These are phyloP conservation scores for Dothideomycetes sp. DNA, from an alignment of 2,329 filamentous ascomycete genomes.

Conservation along the genomic window DNA sequence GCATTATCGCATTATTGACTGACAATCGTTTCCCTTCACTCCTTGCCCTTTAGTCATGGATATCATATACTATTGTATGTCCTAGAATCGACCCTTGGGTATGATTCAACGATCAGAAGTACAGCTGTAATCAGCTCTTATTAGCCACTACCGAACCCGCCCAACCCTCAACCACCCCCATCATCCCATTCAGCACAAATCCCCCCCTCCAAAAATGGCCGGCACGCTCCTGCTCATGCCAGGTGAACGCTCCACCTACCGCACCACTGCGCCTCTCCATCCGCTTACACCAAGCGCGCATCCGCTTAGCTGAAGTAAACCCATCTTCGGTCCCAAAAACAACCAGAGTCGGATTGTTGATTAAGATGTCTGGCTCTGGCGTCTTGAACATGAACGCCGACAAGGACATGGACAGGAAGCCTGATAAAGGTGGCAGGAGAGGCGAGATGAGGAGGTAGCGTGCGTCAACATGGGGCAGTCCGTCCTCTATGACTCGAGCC, in stretches of 20 bases:
- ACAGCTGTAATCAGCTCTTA: too few species aligned
- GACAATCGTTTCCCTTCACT: too few species aligned
- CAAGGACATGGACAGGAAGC: slow-evolving; percentile 17
- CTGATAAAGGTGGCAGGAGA: slow-evolving; percentile 32
- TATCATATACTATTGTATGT: too few species aligned
- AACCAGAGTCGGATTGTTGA: slow-evolving; percentile 49
- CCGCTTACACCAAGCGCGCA: slow-evolving; percentile 54
- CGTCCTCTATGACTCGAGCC: too few species aligned
- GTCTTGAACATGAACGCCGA: slow-evolving; percentile 12
- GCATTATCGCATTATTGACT: too few species aligned
- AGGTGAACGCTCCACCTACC: slow-evolving; percentile 23
- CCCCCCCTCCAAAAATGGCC: slow-evolving; percentile 41
- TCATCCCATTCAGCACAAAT: slow-evolving; percentile 21
- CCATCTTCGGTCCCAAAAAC: slow-evolving; percentile 66
- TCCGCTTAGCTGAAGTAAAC: slow-evolving; percentile 56
- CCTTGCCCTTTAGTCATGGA: too few species aligned
- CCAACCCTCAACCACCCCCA: slow-evolving; percentile 16
- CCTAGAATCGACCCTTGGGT: too few species aligned
- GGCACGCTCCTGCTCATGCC: slow-evolving; percentile 35
- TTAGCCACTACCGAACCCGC: too few species aligned
- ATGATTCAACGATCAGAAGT: too few species aligned
- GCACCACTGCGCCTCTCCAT: slow-evolving; percentile 26
- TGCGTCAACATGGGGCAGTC: slow-evolving; percentile 11
- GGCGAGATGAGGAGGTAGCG: slow-evolving; percentile 37
- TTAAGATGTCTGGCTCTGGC: slow-evolving; percentile 28